phyloP scores from a whole-genome alignment of 306 rosid genomes.

The Betula pendula region DNA sequence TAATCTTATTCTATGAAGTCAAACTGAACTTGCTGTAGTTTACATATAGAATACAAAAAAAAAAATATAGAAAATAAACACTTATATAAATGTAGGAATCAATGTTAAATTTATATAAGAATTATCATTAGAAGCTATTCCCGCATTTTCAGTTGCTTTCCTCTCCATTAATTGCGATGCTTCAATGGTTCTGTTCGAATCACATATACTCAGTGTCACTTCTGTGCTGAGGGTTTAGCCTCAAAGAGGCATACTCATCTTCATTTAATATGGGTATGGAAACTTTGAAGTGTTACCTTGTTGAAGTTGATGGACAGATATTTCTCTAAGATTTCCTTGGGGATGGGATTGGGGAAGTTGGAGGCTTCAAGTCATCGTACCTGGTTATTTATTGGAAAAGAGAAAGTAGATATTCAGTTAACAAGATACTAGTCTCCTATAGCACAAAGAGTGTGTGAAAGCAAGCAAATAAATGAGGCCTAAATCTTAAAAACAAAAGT shows the following conservation, averaged over 20 bases:
- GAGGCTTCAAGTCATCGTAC: constrained; percentile 97
- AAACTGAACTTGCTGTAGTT: not conserved
- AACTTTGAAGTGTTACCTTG: constrained; percentile 36
- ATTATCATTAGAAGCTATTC: constrained; percentile 12
- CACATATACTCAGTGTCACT: constrained; percentile 1
- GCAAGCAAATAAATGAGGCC: not conserved
- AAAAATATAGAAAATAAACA: not conserved
- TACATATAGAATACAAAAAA: not conserved
- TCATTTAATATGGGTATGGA: not conserved
- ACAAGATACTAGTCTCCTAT: not conserved
- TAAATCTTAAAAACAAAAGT: not conserved
- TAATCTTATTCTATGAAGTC: not conserved
- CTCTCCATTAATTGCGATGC: constrained; percentile 19
- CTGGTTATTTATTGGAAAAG: constrained; percentile 36
- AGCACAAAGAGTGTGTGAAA: not conserved
- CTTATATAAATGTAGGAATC: not conserved
- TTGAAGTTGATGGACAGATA: constrained; percentile 16
- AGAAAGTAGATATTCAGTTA: not conserved
- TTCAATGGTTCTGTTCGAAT: constrained; percentile 33
- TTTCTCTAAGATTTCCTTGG: constrained; percentile 37
- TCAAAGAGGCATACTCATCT: not conserved
- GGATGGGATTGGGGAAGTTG: constrained; percentile 73
- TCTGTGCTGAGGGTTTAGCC: constrained; percentile 10
- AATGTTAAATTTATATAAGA: not conserved
- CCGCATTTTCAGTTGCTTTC: constrained; percentile 27